Base-by-base conservation (phyloP, 306 rosid genomes). In the Vigna trinervia region DNA sequence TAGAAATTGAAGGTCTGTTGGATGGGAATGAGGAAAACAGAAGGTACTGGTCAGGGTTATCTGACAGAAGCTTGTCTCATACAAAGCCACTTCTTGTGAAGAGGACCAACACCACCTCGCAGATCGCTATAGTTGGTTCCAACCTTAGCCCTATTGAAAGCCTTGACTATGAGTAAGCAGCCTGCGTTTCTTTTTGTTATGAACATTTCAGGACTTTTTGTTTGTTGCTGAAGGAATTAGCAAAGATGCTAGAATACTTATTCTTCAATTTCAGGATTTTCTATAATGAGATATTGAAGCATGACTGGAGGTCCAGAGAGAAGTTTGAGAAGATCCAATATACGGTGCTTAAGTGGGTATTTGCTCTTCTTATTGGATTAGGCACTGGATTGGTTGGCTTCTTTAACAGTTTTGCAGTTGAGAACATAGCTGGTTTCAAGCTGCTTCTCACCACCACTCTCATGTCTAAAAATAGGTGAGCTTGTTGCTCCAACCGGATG, bases 41-140 rank as follows among this genome's bases (percentile, higher is more conserved):
- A 65, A 71, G 86, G 54, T 22, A 32, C 60, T 59, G 81, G 85
- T 81, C 92, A 5, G 85, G 77, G 73, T 43, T 61, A 51, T 85
- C 86, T 41, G 87, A 79, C 4, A 78, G 81, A 63, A 83, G 70
- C 74, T 38, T 47, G 71, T 2, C 86, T 52, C 65, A 81, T 66
- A 4, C 66, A 17, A 75, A 62, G 68, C 89, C 91, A 17, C 84
- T 88, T 83, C 86, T 88, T 60, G 68, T 17, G 19, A 88, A 84
- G 80, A 89, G 97, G 86, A 69, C 62, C 46, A 90, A 90, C 77
- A 90, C 92, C 32, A 90, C 96, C 15, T 95, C 98, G 4, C 98
- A 95, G 86, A 86, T 95, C 46, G 98, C 96, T 67, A 90, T 92
- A 20, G 89, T 95, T 82, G 97, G 97, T 74, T 78, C 98, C 73